A percentile compares a stretch with the other conserved stretches of the same genome.
These are phyloP conservation scores for Kokia cookei DNA, from an alignment of 441 rosid species.

Conservation along the genomic window DNA sequence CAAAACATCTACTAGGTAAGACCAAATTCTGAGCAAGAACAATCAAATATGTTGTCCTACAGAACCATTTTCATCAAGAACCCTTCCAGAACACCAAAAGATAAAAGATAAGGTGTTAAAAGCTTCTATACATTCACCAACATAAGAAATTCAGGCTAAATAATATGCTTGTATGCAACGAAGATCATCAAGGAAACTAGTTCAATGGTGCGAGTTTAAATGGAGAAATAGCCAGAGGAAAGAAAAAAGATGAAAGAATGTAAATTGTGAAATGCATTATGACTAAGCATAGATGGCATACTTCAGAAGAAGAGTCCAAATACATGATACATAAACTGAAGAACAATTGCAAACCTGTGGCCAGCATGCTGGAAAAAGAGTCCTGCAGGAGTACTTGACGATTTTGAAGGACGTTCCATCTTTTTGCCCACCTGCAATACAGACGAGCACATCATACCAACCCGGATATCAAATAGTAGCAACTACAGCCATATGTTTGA, in stretches of 20 bases:
- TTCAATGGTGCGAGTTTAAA: not conserved
- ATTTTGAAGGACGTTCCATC: slow-evolving; percentile 47
- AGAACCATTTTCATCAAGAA: not conserved
- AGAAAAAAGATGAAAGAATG: not conserved
- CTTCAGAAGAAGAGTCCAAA: not conserved
- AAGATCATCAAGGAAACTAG: not conserved
- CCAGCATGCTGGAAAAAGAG: slow-evolving; percentile 99
- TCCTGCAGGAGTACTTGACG: slow-evolving; percentile 65
- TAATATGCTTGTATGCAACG: not conserved
- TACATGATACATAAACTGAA: not conserved
- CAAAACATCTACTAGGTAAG: not conserved
- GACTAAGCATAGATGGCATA: not conserved
- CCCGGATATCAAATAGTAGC: not conserved
- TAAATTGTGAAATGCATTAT: not conserved
- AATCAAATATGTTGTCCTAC: not conserved
- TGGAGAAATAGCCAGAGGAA: not conserved
- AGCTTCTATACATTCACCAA: not conserved
- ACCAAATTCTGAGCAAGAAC: not conserved
- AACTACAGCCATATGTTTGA: not conserved
- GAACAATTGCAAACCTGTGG: slow-evolving; percentile 53
- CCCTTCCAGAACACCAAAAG: not conserved
- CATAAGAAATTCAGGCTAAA: not conserved
- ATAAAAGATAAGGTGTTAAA: not conserved
- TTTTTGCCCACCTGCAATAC: slow-evolving; percentile 68
- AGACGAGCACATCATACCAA: not conserved